Conservation (phyloP, 768 basidiomycete genomes). For the Imleria badia region DNA sequence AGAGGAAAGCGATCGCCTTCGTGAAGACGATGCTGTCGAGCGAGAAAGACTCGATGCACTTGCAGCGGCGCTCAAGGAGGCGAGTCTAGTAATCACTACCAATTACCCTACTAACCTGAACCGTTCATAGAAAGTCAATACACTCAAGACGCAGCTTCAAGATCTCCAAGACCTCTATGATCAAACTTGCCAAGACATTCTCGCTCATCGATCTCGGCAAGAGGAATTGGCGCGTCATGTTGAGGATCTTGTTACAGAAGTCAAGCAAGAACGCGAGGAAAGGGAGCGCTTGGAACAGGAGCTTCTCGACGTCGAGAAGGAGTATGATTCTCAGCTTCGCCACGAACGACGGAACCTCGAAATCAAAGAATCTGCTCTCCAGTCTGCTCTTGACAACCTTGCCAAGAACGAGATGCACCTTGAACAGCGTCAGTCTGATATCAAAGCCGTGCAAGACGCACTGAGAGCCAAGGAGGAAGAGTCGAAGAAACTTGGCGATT, state of each 20-base stretch:
- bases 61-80: slow-evolving; percentile 78
- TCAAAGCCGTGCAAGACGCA: slow-evolving; percentile 68
- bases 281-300: slow-evolving; percentile 55
- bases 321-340: slow-evolving; percentile 61
- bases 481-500: slow-evolving; percentile 78
- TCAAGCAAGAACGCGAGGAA: slow-evolving; percentile 56
- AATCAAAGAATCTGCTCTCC: slow-evolving; percentile 66
- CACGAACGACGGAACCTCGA: slow-evolving; percentile 64
- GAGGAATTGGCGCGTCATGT: slow-evolving; percentile 77
- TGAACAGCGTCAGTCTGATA: slow-evolving; percentile 70
- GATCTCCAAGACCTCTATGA: slow-evolving; percentile 69
- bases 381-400: slow-evolving; percentile 61
- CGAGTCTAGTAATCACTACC: slow-evolving; percentile 26
- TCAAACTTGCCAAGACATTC: slow-evolving; percentile 56
- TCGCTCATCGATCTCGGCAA: slow-evolving; percentile 66
- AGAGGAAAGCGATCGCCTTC: slow-evolving; percentile 65
- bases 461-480: slow-evolving; percentile 74
- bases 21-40: slow-evolving; percentile 75
- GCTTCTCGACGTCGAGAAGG: slow-evolving; percentile 55
- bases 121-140: slow-evolving; percentile 60
- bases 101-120: neutral
- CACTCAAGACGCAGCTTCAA: slow-evolving; percentile 63
- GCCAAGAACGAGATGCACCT: slow-evolving; percentile 63
- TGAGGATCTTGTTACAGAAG: slow-evolving; percentile 65
- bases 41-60: slow-evolving; percentile 67